Conservation (phyloP, 495 filamentous ascomycete species). For the Patellaria atrata region DNA sequence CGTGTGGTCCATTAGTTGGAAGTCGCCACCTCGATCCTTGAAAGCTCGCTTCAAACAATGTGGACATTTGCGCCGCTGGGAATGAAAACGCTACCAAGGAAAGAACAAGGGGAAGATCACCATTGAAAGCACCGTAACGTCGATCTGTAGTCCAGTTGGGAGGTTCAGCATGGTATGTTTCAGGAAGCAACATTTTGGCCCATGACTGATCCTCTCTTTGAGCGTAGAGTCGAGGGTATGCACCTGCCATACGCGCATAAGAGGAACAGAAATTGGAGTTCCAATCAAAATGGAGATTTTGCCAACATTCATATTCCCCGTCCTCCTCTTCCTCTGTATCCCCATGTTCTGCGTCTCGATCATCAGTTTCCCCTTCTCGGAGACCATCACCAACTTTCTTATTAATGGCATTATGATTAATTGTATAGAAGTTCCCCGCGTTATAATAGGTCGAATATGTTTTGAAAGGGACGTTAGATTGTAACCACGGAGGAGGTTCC, state of each 20-base stretch:
- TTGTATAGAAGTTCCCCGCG: constrained; percentile 10
- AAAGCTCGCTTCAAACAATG: constrained; percentile 7
- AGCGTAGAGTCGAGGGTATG: constrained; percentile 7
- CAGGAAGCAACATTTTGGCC: constrained; percentile 19
- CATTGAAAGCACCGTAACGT: constrained; percentile 18
- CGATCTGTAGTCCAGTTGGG: neutral
- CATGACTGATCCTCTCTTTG: constrained; percentile 15
- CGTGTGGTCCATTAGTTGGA: constrained; percentile 1
- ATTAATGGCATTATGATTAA: constrained; percentile 8
- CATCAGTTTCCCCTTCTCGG: neutral
- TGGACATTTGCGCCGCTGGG: neutral
- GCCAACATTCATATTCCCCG: constrained; percentile 9
- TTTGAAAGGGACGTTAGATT: constrained; percentile 1
- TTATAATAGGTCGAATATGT: constrained; percentile 13
- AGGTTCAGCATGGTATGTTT: constrained; percentile 15
- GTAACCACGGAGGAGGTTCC: neutral
- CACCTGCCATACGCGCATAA: constrained; percentile 7
- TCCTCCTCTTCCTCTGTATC: too few relatives aligned
- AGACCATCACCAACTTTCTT: neutral
- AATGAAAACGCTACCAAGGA: constrained; percentile 20
- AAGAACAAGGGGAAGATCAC: constrained; percentile 24
- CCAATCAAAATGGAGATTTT: constrained; percentile 10
- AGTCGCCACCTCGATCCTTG: constrained; percentile 4
- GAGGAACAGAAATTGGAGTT: constrained; percentile 2
- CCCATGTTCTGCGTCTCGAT: neutral